A percentile compares a stretch with the other conserved stretches of the same genome.
phyloP scores from a whole-genome alignment of 75 land plant species.

The Pinus albicaulis region DNA sequence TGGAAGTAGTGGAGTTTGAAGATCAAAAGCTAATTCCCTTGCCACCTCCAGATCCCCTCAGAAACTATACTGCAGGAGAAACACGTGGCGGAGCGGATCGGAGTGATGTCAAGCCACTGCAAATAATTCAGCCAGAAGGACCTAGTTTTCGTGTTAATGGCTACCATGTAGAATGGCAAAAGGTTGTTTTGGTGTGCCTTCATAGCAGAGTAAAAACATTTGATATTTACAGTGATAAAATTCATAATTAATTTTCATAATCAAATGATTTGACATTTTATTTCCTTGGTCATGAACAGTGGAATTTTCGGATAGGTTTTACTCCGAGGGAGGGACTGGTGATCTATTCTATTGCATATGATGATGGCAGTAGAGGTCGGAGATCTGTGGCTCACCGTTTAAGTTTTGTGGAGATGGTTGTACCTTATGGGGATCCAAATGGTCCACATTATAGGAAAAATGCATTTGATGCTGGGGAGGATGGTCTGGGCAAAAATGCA shows the following conservation, averaged over 20 bases:
- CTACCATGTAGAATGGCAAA: conserved; percentile 91
- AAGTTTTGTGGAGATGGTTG: conserved; percentile 99
- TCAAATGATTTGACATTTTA: not conserved
- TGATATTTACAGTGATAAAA: not conserved
- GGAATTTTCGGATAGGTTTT: conserved; percentile 98
- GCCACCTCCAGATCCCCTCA: conserved; percentile 96
- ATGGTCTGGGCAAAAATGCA: conserved; percentile 98
- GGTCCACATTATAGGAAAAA: conserved; percentile 98
- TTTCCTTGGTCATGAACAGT: conserved; percentile 47
- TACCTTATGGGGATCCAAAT: conserved; percentile 98
- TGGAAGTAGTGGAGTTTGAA: conserved; percentile 91
- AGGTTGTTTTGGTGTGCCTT: conserved; percentile 41
- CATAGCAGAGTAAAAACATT: not conserved
- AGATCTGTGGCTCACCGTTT: conserved; percentile 91
- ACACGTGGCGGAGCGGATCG: conserved; percentile 93
- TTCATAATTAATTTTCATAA: not conserved
- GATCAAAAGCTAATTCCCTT: conserved; percentile 88
- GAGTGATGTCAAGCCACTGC: conserved; percentile 91
- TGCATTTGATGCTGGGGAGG: conserved; percentile 99
- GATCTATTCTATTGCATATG: conserved; percentile 86
- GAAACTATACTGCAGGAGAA: conserved; percentile 94
- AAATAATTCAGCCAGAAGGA: conserved; percentile 92
- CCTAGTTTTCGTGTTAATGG: conserved; percentile 98
- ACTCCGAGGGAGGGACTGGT: conserved; percentile 97
- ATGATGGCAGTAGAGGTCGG: conserved; percentile 96